Conservation (phyloP, 768 basidiomycete genomes). For the Kwoniella botswanensis region DNA sequence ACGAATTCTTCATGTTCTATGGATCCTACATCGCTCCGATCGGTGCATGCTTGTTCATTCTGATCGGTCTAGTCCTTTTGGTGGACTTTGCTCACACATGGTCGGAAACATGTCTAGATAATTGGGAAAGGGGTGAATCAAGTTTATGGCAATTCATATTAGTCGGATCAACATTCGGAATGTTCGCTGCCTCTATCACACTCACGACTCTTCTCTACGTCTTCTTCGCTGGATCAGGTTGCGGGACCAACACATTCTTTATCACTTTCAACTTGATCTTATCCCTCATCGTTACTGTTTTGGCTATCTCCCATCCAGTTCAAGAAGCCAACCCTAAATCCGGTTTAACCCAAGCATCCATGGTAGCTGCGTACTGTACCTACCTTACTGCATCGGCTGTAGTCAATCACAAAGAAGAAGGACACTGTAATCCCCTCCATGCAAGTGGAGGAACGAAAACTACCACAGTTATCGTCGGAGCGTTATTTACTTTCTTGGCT, state of each 20-base stretch:
- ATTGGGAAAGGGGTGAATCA: slow-evolving; percentile 87
- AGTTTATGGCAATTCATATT: slow-evolving; percentile 96
- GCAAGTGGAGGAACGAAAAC: slow-evolving; percentile 71
- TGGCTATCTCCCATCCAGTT: slow-evolving; percentile 81
- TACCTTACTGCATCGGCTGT: slow-evolving; percentile 94
- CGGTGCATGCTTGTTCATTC: slow-evolving; percentile 92
- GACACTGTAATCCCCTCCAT: slow-evolving; percentile 83
- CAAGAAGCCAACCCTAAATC: slow-evolving; percentile 93
- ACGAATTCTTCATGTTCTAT: slow-evolving; percentile 98
- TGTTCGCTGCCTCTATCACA: slow-evolving; percentile 82
- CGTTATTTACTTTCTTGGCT: slow-evolving; percentile 93
- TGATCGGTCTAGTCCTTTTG: slow-evolving; percentile 93
- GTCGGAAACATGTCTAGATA: slow-evolving; percentile 95
- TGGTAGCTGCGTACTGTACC: slow-evolving; percentile 97
- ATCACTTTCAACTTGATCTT: slow-evolving; percentile 90
- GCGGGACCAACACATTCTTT: slow-evolving; percentile 94
- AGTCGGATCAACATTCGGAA: slow-evolving; percentile 84
- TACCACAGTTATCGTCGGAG: slow-evolving; percentile 86
- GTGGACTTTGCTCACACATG: slow-evolving; percentile 99
- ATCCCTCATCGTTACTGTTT: slow-evolving; percentile 75
- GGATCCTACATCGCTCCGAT: slow-evolving; percentile 87
- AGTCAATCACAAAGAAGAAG: slow-evolving; percentile 79
- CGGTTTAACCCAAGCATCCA: slow-evolving; percentile 90
- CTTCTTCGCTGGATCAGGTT: slow-evolving; percentile 85
- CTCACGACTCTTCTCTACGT: slow-evolving; percentile 87